These are phyloP conservation scores for Pichia sporocuriosa DNA, from an alignment of 805 yeast genomes.

Conservation along the genomic window DNA sequence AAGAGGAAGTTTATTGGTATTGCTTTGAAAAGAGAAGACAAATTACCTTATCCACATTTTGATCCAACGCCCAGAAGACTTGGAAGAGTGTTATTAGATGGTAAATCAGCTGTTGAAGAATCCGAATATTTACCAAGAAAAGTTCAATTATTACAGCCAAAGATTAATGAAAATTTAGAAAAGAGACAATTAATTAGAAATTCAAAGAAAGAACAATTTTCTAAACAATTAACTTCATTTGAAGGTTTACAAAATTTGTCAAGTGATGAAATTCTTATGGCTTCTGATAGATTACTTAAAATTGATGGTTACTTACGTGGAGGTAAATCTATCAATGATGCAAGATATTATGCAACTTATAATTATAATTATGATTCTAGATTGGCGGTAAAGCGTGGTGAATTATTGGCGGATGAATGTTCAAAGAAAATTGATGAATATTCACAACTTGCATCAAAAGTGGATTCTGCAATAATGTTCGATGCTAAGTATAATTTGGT, in stretches of 20 bases:
- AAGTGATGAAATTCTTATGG: slow-evolving; percentile 30
- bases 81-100: slow-evolving; percentile 54
- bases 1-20: slow-evolving; percentile 85
- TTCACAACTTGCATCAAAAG: slow-evolving; percentile 29
- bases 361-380: slow-evolving; percentile 40
- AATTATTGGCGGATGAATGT: slow-evolving; percentile 27
- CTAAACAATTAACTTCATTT: slow-evolving; percentile 26
- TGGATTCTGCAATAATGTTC: slow-evolving; percentile 43
- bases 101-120: slow-evolving; percentile 51
- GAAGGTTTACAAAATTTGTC: slow-evolving; percentile 17
- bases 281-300: slow-evolving; percentile 47
- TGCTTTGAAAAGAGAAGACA: slow-evolving; percentile 55
- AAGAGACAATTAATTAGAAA: slow-evolving; percentile 37
- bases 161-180: slow-evolving; percentile 35
- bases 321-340: slow-evolving; percentile 52
- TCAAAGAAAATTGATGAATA: slow-evolving; percentile 28
- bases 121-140: slow-evolving; percentile 59
- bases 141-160: slow-evolving; percentile 51
- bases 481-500: slow-evolving; percentile 38
- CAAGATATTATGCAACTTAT: slow-evolving; percentile 52
- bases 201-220: slow-evolving; percentile 26
- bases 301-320: slow-evolving; percentile 50
- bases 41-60: slow-evolving; percentile 84
- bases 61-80: slow-evolving; percentile 83
- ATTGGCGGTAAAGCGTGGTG: slow-evolving; percentile 34